A percentile compares a stretch with the other conserved stretches of the same genome.
Conservation (phyloP, 768 basidiomycete genomes). For the Hydnomerulius pinastri region DNA sequence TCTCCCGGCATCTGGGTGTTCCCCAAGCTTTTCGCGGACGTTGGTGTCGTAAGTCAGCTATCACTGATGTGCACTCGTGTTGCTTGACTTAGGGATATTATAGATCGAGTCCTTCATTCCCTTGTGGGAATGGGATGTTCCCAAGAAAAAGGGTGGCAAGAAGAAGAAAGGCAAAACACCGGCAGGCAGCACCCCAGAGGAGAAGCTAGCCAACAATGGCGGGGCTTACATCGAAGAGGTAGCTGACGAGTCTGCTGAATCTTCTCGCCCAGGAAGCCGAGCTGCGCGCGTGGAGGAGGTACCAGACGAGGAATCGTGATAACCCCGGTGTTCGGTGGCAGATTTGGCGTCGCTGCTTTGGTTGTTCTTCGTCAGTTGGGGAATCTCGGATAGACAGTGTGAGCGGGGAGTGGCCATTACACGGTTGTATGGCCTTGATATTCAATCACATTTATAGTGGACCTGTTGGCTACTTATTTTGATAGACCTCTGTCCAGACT, state of each 20-base stretch:
- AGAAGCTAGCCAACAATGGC: conserved; percentile 42
- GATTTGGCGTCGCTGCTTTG: too few species aligned
- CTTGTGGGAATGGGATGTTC: conserved; percentile 93
- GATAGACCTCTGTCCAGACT: too few species aligned
- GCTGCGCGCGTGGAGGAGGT: conserved; percentile 48
- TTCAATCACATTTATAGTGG: too few species aligned
- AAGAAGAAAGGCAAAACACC: conserved; percentile 56
- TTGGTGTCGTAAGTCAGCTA: conserved; percentile 83
- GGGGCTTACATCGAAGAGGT: conserved; percentile 42
- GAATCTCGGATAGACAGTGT: too few species aligned
- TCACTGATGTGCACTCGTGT: not conserved
- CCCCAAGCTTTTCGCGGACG: conserved; percentile 96
- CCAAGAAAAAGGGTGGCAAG: conserved; percentile 68
- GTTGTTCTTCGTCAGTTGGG: too few species aligned
- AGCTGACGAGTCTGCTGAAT: conserved; percentile 32
- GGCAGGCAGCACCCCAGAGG: conserved; percentile 33
- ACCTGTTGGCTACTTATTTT: too few species aligned
- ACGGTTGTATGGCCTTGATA: too few species aligned
- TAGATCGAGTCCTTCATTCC: conserved; percentile 98
- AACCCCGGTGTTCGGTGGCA: too few species aligned
- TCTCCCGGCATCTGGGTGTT: conserved; percentile 98
- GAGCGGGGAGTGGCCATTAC: too few species aligned
- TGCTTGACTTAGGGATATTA: not conserved
- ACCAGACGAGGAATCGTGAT: conserved; percentile 44
- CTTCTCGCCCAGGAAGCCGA: conserved; percentile 36